These are phyloP conservation scores for Acer campestre DNA, from an alignment of 345 rosid genomes.

Conservation along the genomic window DNA sequence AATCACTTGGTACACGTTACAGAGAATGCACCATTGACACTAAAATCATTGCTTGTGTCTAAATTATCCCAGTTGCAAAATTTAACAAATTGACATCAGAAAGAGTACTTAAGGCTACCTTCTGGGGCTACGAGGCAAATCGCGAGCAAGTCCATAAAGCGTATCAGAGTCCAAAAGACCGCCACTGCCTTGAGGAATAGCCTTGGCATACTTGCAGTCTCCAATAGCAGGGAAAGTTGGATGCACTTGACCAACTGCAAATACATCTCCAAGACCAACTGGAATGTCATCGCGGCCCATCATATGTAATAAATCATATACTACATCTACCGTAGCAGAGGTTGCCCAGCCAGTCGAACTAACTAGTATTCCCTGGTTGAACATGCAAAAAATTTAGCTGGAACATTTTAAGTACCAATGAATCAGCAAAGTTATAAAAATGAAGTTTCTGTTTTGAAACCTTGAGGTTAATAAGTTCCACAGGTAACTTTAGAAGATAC, in stretches of 20 bases:
- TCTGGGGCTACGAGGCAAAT: conserved; percentile 79
- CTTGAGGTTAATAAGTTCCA: conserved; percentile 66
- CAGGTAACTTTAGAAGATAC: conserved; percentile 82
- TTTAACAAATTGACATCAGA: neutral
- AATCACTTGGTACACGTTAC: neutral
- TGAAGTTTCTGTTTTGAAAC: too few species aligned
- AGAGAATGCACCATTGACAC: too few species aligned
- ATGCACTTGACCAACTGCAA: conserved; percentile 70
- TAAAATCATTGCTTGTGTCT: too few species aligned
- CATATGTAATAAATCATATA: conserved; percentile 91
- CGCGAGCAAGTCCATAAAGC: conserved; percentile 82
- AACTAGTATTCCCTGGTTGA: conserved; percentile 70
- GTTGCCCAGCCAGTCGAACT: conserved; percentile 95
- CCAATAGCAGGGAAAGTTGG: conserved; percentile 48
- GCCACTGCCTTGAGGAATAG: conserved; percentile 80
- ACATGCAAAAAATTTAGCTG: neutral
- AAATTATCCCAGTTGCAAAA: neutral
- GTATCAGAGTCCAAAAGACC: conserved; percentile 89
- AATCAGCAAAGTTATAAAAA: too few species aligned
- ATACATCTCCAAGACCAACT: conserved; percentile 74
- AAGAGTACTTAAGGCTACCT: conserved; percentile 47
- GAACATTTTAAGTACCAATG: neutral
- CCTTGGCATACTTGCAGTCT: conserved; percentile 73
- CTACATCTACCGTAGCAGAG: conserved; percentile 81
- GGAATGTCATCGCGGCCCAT: conserved; percentile 98